A percentile compares a stretch with the other conserved stretches of the same genome.
These are phyloP conservation scores for Teratosphaeriaceae sp. DNA, from an alignment of 2,329 filamentous ascomycete species.

Conservation along the genomic window DNA sequence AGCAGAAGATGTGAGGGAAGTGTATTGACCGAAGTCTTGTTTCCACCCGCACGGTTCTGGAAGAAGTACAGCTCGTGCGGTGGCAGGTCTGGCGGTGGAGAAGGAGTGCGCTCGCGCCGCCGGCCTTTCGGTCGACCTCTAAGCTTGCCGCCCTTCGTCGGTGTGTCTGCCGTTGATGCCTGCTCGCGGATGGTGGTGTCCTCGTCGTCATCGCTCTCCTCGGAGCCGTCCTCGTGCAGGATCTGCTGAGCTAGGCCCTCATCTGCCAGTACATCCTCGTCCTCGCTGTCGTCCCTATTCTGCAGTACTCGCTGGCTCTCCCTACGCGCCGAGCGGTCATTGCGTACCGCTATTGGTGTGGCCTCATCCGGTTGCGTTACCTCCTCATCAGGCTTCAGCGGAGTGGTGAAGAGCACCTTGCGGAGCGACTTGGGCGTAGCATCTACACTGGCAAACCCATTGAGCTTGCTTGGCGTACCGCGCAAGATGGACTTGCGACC, in stretches of 20 bases:
- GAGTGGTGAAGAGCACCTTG: constrained; percentile 42
- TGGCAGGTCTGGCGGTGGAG: constrained; percentile 73
- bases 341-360: constrained; percentile 53
- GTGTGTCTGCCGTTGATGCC: constrained; percentile 34
- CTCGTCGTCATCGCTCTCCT: constrained; percentile 22
- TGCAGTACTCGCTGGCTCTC: constrained; percentile 77
- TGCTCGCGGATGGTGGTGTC: constrained; percentile 36
- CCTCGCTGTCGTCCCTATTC: constrained; percentile 61
- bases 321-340: constrained; percentile 77
- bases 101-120: constrained; percentile 59
- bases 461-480: constrained; percentile 22
- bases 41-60: constrained; percentile 74
- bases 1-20: constrained; percentile 68
- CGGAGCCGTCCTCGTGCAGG: constrained; percentile 23
- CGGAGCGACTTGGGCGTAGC: constrained; percentile 39
- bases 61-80: constrained; percentile 90
- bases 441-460: constrained; percentile 17
- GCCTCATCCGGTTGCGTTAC: constrained; percentile 16
- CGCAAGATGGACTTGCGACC: constrained; percentile 28
- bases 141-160: constrained; percentile 38
- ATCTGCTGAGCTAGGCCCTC: constrained; percentile 23
- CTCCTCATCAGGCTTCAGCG: constrained; percentile 31
- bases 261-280: constrained; percentile 53
- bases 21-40: constrained; percentile 82
- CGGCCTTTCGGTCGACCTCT: constrained; percentile 49